Percentiles rank a stretch among this genome's conserved stretches.
These are phyloP conservation scores for Geotrichum fermentans DNA, from an alignment of 1,139 yeast genomes.

Conservation along the genomic window DNA sequence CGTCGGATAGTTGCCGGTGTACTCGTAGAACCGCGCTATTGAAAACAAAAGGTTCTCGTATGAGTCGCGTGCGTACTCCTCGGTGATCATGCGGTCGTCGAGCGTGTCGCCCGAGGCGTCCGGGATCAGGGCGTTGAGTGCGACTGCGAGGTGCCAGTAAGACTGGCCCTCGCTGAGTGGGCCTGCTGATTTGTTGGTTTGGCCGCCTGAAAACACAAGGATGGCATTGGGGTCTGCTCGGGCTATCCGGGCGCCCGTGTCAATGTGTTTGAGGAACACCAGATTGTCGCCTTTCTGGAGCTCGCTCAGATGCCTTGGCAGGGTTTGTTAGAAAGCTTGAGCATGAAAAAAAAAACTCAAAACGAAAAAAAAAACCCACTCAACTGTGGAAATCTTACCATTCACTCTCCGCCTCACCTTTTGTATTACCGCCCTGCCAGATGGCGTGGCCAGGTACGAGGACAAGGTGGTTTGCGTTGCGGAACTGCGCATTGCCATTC, in stretches of 20 bases:
- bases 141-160: constrained; percentile 20
- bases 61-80: constrained; percentile 76
- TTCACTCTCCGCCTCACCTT: not conserved
- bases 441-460: constrained; percentile 67
- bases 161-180: constrained; percentile 54
- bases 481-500: no score
- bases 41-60: constrained; percentile 71
- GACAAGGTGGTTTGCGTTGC: constrained; percentile 40
- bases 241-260: constrained; percentile 37
- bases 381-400: no score
- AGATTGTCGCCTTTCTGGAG: constrained; percentile 68
- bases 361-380: not conserved
- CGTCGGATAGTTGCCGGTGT: constrained; percentile 47
- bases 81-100: constrained; percentile 42
- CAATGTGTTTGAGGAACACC: constrained; percentile 61
- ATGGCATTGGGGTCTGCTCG: constrained; percentile 32
- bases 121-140: constrained; percentile 5
- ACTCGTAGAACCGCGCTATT: constrained; percentile 52
- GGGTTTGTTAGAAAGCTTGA: no score
- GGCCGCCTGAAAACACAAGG: constrained; percentile 67
- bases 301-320: constrained; percentile 54
- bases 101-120: constrained; percentile 20
- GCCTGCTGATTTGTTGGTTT: constrained; percentile 52
- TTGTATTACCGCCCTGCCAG: constrained; percentile 42
- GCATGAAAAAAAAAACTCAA: not conserved